These are phyloP conservation scores for Candida loeiensis DNA, from an alignment of 805 yeast genomes.

Conservation along the genomic window DNA sequence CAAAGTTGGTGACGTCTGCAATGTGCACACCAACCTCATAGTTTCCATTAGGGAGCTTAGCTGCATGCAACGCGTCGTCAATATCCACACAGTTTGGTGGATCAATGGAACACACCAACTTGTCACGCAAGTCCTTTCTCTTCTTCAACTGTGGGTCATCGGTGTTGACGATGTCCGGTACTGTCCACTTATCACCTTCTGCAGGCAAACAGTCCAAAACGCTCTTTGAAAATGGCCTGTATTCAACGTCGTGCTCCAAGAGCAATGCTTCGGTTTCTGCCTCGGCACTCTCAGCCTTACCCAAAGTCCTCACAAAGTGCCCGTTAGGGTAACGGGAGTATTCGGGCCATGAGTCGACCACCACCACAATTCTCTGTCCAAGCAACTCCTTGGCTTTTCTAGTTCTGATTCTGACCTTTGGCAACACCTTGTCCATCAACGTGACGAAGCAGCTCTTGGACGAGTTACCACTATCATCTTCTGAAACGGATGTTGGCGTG, in stretches of 20 bases:
- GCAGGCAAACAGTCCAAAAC: slow-evolving; percentile 88
- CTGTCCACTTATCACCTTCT: slow-evolving; percentile 93
- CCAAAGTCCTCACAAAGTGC: slow-evolving; percentile 86
- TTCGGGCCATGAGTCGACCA: slow-evolving; percentile 90
- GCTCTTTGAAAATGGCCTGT: slow-evolving; percentile 88
- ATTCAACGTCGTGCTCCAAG: slow-evolving; percentile 94
- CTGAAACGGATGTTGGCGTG: slow-evolving; percentile 65
- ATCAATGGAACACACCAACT: slow-evolving; percentile 90
- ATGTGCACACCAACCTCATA: slow-evolving; percentile 98
- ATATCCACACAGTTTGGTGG: slow-evolving; percentile 99
- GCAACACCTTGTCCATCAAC: slow-evolving; percentile 85
- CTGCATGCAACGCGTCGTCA: slow-evolving; percentile 95
- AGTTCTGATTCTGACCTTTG: slow-evolving; percentile 82
- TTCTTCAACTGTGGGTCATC: slow-evolving; percentile 55
- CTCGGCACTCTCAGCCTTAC: slow-evolving; percentile 84
- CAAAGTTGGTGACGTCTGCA: slow-evolving; percentile 98
- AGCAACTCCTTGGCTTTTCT: slow-evolving; percentile 76
- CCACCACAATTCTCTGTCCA: slow-evolving; percentile 89
- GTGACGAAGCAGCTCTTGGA: slow-evolving; percentile 77
- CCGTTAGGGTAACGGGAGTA: slow-evolving; percentile 87
- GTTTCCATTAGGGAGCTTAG: slow-evolving; percentile 81
- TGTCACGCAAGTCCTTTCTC: slow-evolving; percentile 83
- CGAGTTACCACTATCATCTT: slow-evolving; percentile 55
- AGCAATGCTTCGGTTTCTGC: slow-evolving; percentile 96
- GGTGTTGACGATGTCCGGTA: slow-evolving; percentile 58